Evolutionary conservation across 345 rosid genomes (phyloP), one percentile per base, ranked within the genome.

Genomic region (Carallia brachiata): DNA sequence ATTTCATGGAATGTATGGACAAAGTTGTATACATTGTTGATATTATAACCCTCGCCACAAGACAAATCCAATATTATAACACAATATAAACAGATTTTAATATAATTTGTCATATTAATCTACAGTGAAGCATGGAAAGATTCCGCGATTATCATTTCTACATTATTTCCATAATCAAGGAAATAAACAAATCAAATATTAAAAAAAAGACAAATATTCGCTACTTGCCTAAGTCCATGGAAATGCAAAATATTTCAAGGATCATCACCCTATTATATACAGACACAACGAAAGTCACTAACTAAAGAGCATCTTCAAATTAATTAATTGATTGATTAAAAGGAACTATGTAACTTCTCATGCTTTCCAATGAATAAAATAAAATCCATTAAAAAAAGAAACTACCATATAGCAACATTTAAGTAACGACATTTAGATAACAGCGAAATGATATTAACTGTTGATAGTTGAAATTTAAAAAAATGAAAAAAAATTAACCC

Each of bases 181-280:
- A 36, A 28, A 31, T 18, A 58, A 16, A 61, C 6, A 9, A 1
- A 3, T 48, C 27, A 23, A 31, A 50, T 1, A 3, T 36, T 15
- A 17, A 39, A 39, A 56, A 52, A n/a, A 16, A 36, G 47, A 78
- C 28, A 68, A 52, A 23, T 30, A 17, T 37, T 53, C 30, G 52
- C 47, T 1, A 8, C 39, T 18, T 68, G 52, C 36, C 3, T 32
- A 17, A 23, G 55, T 70, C 67, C 18, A 40, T 56, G 60, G 66
- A 65, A 54, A 68, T 68, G 64, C 75, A 78, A 75, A 23, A 65
- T 73, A 78, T 75, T 78, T 82, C 75, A 59, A 50, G 59, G 52
- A 73, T 57, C 55, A 63, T 57, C 44, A 62, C 36, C 54, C 60
- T 61, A 55, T 19, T 63, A 47, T 52, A 70, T 55, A 61, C 50